Evolutionary conservation across 2,329 filamentous ascomycete species (phyloP).

Genomic region (Colletotrichum scovillei): DNA sequence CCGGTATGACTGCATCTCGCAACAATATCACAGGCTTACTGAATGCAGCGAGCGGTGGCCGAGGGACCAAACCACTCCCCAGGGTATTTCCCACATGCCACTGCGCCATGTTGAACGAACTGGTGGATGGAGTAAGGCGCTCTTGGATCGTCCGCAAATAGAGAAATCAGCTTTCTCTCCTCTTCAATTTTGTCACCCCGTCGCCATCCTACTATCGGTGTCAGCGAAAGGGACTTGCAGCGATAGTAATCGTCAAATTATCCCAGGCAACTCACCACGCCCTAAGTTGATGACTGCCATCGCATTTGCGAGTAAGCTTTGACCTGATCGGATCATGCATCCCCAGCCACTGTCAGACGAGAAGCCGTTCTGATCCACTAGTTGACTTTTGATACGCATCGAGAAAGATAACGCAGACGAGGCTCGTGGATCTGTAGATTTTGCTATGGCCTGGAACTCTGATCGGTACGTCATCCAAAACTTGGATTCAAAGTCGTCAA

Average conservation of each 20-base stretch:
- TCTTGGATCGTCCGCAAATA: constrained; percentile 88
- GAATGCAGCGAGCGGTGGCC: constrained; percentile 92
- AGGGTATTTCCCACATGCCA: constrained; percentile 90
- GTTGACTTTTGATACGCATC: constrained; percentile 83
- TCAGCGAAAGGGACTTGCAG: constrained; percentile 5
- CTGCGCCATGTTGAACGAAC: constrained; percentile 89
- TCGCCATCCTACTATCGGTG: constrained; percentile 74
- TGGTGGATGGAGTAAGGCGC: constrained; percentile 95
- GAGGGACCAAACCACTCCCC: constrained; percentile 99
- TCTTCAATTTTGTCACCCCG: constrained; percentile 66
- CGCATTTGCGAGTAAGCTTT: constrained; percentile 91
- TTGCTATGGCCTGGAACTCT: constrained; percentile 84
- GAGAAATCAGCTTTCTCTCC: constrained; percentile 78
- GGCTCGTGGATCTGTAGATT: constrained; percentile 80
- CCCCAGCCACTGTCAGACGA: constrained; percentile 97
- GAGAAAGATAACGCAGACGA: constrained; percentile 79
- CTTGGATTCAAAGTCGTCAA: constrained; percentile 91
- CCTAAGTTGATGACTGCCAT: constrained; percentile 79
- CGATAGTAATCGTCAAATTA: not conserved
- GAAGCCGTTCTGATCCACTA: constrained; percentile 84
- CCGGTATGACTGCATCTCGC: not conserved
- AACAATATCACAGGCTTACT: constrained; percentile 70
- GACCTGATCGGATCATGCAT: constrained; percentile 97
- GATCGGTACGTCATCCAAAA: constrained; percentile 98
- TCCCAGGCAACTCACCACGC: constrained; percentile 69